Evolutionary conservation across 148 eudicot genomes (phyloP), one percentile per base, ranked within the genome.

Genomic region (Chenopodium quinoa): DNA sequence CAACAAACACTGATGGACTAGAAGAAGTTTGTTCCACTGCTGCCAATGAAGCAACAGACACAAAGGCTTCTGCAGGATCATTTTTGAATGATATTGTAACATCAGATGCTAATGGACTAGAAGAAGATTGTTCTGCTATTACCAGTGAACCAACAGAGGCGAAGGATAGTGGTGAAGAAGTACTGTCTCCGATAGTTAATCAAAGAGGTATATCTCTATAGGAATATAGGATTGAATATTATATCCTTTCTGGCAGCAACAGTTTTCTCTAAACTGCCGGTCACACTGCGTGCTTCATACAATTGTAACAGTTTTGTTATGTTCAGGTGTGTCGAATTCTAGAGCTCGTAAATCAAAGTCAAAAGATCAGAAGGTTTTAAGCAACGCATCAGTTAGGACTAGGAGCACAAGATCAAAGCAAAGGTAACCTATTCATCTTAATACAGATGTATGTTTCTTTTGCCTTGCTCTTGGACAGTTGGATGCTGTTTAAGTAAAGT

Each of bases 141-240:
- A 83, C 92, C 62, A 88, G 92, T 86, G 91, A 88, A 83, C 79
- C 81, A 78, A 83, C 91, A 69, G 90, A 93, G 44, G 48, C 46
- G 31, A 90, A 84, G 70, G 64, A 79, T 50, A 62, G 76, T 79
- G 87, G 83, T 32, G 86, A 87, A 66, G 96, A 93, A 89, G 89
- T 91, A 71, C 89, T 84, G 78, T 91, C 98, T 3, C 86, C 94
- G 17, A 76, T 64, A 37, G 69, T 76, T 78, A 63, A 37, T 81
- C 76, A 34, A n/a, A 86, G 79, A 91, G 94, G 97, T 93, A 83
- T 25, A 66, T 44, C 71, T 63, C 23, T 29, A 40, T 11, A 37
- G 44, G 44, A 5, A 5, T 37, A 37, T 37, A 71, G 31, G 29
- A 65, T 6, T 17, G 27, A 11, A 37, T 48, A 10, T 66, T 10